Evolutionary conservation across 169 alveolate species (phyloP).

Genomic region (Cryptosporidium ubiquitum): DNA sequence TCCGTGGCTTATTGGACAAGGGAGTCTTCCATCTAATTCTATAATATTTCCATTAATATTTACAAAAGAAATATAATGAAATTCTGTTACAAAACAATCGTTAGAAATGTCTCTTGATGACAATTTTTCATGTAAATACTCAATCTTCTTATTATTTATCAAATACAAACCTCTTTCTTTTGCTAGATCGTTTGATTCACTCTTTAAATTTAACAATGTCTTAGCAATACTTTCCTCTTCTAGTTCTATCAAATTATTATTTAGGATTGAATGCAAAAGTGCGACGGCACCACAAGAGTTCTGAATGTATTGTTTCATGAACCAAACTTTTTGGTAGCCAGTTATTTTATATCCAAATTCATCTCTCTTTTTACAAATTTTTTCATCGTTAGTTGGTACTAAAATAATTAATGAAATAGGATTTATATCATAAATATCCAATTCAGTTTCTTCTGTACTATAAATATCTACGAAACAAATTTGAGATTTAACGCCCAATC

Average conservation of each 20-base stretch:
- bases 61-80: slow-evolving; percentile 39
- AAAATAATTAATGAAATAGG: slow-evolving; percentile 9
- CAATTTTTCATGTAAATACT: slow-evolving; percentile 9
- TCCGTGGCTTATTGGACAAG: slow-evolving; percentile 49
- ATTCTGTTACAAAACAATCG: background rate
- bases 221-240: slow-evolving; percentile 19
- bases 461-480: slow-evolving; percentile 9
- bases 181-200: background rate
- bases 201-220: background rate
- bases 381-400: slow-evolving; percentile 10
- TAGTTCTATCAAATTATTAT: slow-evolving; percentile 6
- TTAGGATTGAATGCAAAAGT: slow-evolving; percentile 29
- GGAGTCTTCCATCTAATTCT: slow-evolving; percentile 52
- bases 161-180: background rate
- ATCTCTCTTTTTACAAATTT: background rate
- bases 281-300: slow-evolving; percentile 50
- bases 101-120: background rate
- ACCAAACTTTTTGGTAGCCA: slow-evolving; percentile 2
- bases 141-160: background rate
- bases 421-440: background rate
- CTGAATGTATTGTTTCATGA: slow-evolving; percentile 35
- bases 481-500: slow-evolving; percentile 14
- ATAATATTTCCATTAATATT: background rate
- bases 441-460: slow-evolving; percentile 15
- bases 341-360: background rate